Percentiles rank a stretch among this genome's conserved stretches.
Evolutionary conservation across 352 stramenopile species (phyloP).

Genomic region (Thraustochytrium striatum): DNA sequence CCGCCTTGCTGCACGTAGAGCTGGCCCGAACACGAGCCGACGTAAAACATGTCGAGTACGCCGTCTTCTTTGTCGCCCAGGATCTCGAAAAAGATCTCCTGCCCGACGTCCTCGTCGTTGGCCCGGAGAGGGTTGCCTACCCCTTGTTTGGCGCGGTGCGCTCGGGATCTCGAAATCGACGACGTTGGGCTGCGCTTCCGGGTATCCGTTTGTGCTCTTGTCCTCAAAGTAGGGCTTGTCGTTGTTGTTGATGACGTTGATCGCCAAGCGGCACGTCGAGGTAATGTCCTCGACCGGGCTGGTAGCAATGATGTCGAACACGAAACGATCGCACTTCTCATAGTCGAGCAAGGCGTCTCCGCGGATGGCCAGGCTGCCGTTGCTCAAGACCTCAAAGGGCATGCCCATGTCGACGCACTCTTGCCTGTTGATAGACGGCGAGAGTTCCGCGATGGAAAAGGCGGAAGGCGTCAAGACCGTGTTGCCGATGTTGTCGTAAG

Average conservation of each 20-base stretch:
- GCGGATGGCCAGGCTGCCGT: background rate
- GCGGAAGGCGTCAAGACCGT: background rate
- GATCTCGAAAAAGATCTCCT: conserved; percentile 48
- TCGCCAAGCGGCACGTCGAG: conserved; percentile 4
- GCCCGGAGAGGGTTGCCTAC: conserved; percentile 22
- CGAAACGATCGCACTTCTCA: conserved; percentile 1
- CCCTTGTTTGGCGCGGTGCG: conserved; percentile 31
- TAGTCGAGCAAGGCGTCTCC: conserved; percentile 3
- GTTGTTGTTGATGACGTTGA: conserved; percentile 19
- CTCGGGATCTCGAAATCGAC: conserved; percentile 34
- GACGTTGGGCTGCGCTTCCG: conserved; percentile 4
- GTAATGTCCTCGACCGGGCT: background rate
- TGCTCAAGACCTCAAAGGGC: background rate
- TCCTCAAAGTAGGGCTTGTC: conserved; percentile 42
- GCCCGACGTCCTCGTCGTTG: conserved; percentile 44
- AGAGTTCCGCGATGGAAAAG: background rate
- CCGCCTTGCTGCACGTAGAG: conserved; percentile 15
- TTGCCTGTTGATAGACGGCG: background rate
- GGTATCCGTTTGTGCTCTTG: background rate
- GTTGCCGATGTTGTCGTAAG: background rate
- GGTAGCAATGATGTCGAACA: conserved; percentile 15
- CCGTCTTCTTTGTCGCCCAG: background rate
- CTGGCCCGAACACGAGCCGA: conserved; percentile 47
- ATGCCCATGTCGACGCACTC: conserved; percentile 11
- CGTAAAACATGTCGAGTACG: conserved; percentile 23